These are phyloP conservation scores for Ogataea neopini DNA, from an alignment of 805 yeast species.

Conservation along the genomic window DNA sequence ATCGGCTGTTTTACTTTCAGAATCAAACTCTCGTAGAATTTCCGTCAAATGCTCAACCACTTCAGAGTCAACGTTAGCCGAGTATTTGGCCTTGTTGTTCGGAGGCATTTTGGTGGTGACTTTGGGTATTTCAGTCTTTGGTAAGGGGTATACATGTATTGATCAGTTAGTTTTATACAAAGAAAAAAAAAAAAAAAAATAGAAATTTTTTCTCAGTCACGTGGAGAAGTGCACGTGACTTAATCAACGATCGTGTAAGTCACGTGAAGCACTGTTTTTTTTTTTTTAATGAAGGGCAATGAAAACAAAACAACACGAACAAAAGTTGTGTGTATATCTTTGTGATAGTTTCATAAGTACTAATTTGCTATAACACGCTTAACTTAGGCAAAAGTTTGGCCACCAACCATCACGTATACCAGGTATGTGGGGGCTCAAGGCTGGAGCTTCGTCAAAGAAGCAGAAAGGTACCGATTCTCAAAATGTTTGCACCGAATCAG, in stretches of 20 bases:
- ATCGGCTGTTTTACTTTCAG: constrained; percentile 22
- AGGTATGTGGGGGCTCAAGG: constrained; percentile 34
- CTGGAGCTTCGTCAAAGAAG: constrained; percentile 21
- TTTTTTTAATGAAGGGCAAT: constrained; percentile 3
- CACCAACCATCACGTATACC: not conserved
- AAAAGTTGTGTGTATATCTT: not conserved
- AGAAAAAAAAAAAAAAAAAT: not conserved
- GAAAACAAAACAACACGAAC: constrained; percentile 24
- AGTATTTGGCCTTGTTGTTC: constrained; percentile 21
- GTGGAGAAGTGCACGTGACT: not conserved
- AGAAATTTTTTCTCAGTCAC: not conserved
- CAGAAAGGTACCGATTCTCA: constrained; percentile 12
- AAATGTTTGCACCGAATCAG: constrained; percentile 12
- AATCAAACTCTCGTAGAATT: constrained; percentile 18
- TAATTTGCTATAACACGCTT: not conserved
- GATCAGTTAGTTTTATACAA: not conserved
- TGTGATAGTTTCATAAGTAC: too few relatives aligned
- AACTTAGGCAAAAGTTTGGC: not conserved
- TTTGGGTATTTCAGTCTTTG: too few relatives aligned
- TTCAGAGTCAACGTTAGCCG: constrained; percentile 21
- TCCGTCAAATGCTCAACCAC: constrained; percentile 19
- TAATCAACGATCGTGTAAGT: not conserved
- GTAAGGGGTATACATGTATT: not conserved
- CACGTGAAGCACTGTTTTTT: not conserved
- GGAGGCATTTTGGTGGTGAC: constrained; percentile 9